A percentile compares a stretch with the other conserved stretches of the same genome.
Conservation (phyloP, 768 basidiomycete genomes). For the Glaciozyma antarctica region DNA sequence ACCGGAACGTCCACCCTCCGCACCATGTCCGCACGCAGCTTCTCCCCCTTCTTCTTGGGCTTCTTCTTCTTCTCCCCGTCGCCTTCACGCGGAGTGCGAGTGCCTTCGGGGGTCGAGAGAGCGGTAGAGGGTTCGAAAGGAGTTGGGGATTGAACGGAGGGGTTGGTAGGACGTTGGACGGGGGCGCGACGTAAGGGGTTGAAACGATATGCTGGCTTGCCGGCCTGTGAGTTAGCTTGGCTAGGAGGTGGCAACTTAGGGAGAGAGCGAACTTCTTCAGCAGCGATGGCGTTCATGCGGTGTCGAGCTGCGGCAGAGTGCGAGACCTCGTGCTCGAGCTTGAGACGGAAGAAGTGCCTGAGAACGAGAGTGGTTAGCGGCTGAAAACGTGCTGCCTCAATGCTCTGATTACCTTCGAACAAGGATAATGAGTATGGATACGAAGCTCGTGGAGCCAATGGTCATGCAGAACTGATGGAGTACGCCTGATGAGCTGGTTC, state of each 20-base stretch:
- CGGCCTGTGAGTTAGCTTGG: too few relatives aligned
- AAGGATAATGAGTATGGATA: slow-evolving; percentile 77
- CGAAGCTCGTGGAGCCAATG: slow-evolving; percentile 48
- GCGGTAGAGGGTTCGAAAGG: too few relatives aligned
- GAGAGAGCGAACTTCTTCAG: slow-evolving; percentile 9
- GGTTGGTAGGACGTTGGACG: too few relatives aligned
- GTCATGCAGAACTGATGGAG: slow-evolving; percentile 9
- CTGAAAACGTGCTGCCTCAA: not conserved
- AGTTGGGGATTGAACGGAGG: not conserved
- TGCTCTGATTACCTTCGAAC: slow-evolving; percentile 52
- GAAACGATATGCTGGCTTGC: too few relatives aligned
- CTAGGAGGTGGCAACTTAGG: too few relatives aligned
- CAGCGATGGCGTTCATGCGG: slow-evolving; percentile 21
- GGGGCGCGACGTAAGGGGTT: too few relatives aligned
- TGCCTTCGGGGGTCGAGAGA: too few relatives aligned
- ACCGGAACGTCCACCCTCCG: slow-evolving; percentile 43
- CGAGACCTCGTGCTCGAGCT: slow-evolving; percentile 45
- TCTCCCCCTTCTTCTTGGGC: slow-evolving; percentile 31
- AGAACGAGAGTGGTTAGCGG: not conserved
- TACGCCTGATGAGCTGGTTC: slow-evolving; percentile 39
- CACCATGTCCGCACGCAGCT: slow-evolving; percentile 64
- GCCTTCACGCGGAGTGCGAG: too few relatives aligned
- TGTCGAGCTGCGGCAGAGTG: slow-evolving; percentile 12
- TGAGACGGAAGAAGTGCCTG: slow-evolving; percentile 63
- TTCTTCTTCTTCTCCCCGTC: slow-evolving; percentile 6